These are phyloP conservation scores for Salisapilia sapeloensis DNA, from an alignment of 352 stramenopile genomes.

Conservation along the genomic window DNA sequence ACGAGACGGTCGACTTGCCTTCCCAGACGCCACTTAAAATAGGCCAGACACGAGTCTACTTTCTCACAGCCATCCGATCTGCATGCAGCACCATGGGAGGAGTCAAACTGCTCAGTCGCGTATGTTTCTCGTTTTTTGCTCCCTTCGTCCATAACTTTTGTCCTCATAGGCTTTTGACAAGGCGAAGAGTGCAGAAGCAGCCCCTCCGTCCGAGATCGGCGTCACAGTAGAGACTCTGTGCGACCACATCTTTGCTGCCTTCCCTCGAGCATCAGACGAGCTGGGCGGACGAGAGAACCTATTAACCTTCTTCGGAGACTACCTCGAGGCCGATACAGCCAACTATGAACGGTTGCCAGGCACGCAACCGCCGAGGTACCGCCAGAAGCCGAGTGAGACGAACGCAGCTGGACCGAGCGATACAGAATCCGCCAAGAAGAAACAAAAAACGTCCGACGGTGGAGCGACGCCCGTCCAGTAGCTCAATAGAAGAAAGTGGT, in stretches of 20 bases:
- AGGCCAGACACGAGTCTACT: constrained; percentile 53
- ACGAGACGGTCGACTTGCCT: constrained; percentile 41
- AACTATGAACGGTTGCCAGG: constrained; percentile 10
- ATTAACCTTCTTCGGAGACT: constrained; percentile 32
- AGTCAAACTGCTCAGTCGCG: constrained; percentile 69
- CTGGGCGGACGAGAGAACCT: constrained; percentile 59
- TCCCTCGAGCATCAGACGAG: constrained; percentile 53
- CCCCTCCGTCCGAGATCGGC: too few species aligned
- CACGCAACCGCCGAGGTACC: constrained; percentile 9
- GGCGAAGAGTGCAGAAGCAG: neutral
- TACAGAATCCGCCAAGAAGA: too few species aligned
- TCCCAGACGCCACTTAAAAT: constrained; percentile 72
- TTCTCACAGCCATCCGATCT: constrained; percentile 50
- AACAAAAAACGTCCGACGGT: too few species aligned
- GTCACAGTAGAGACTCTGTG: constrained; percentile 45
- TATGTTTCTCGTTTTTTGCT: too few species aligned
- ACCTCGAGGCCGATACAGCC: constrained; percentile 15
- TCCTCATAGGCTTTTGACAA: constrained; percentile 2
- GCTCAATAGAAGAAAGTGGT: too few species aligned
- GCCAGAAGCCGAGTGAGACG: constrained; percentile 4
- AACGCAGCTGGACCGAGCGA: too few species aligned
- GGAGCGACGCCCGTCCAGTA: too few species aligned
- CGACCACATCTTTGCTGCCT: constrained; percentile 59
- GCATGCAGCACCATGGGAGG: constrained; percentile 68
- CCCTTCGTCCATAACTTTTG: too few species aligned